These are phyloP conservation scores for Cryptosporidium baileyi DNA, from an alignment of 169 alveolate genomes.

Conservation along the genomic window DNA sequence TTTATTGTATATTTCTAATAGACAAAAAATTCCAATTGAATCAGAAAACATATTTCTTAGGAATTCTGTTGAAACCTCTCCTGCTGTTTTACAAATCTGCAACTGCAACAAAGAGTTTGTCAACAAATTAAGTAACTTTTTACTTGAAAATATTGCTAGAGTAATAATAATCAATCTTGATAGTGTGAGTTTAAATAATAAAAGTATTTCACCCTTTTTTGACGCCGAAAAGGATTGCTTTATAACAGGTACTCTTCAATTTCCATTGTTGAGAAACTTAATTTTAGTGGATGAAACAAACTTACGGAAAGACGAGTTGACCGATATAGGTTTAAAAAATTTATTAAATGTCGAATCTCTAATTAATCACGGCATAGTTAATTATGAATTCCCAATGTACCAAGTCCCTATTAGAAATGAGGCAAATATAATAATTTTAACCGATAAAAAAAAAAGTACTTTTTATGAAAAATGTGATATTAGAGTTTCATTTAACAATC, in stretches of 20 bases:
- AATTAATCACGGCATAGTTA: not conserved
- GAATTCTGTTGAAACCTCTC: not conserved
- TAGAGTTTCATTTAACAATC: not conserved
- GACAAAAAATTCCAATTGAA: not conserved
- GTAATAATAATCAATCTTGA: not conserved
- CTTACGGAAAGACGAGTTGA: slow-evolving; percentile 14
- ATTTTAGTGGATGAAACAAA: slow-evolving; percentile 31
- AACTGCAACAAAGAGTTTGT: slow-evolving; percentile 19
- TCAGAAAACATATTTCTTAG: not conserved
- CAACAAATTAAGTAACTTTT: not conserved
- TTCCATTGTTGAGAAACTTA: slow-evolving; percentile 24
- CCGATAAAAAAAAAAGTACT: not conserved
- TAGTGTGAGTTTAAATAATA: not conserved
- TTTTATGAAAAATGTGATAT: not conserved
- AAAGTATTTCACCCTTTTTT: slow-evolving; percentile 5
- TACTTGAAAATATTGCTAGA: slow-evolving; percentile 3
- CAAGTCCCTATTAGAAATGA: slow-evolving; percentile 39
- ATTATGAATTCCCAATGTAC: slow-evolving; percentile 29
- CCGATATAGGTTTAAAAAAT: slow-evolving; percentile 36
- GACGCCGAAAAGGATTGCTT: not conserved
- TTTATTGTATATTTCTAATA: slow-evolving; percentile 15
- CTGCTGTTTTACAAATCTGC: slow-evolving; percentile 12
- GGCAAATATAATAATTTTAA: slow-evolving; percentile 5
- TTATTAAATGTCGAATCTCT: slow-evolving; percentile 8
- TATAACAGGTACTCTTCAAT: slow-evolving; percentile 46